Evolutionary conservation across 2,329 filamentous ascomycete genomes (phyloP).

Genomic region (Colletotrichum sp.): DNA sequence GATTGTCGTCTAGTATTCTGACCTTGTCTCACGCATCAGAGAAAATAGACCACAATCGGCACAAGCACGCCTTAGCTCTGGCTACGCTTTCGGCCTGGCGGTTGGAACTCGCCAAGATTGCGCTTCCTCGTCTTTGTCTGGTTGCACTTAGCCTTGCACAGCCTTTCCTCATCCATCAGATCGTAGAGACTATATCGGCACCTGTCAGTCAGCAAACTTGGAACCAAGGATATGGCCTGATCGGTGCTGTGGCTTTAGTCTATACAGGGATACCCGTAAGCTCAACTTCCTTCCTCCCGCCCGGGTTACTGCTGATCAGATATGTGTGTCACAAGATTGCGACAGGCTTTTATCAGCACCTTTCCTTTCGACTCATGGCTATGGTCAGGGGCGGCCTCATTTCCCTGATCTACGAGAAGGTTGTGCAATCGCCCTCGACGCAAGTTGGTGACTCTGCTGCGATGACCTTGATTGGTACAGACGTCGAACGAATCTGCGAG

Average conservation of each 20-base stretch:
- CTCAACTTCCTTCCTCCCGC: neutral
- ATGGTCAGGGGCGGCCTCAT: slow-evolving; percentile 30
- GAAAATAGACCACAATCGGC: neutral
- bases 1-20: neutral
- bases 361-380: slow-evolving; percentile 24
- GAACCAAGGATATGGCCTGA: slow-evolving; percentile 1
- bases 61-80: neutral
- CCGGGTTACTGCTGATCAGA: neutral
- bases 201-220: neutral
- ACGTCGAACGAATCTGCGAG: slow-evolving; percentile 27
- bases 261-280: slow-evolving; percentile 5
- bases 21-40: neutral
- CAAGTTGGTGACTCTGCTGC: slow-evolving; percentile 18
- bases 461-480: slow-evolving; percentile 29
- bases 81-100: neutral
- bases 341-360: slow-evolving; percentile 23
- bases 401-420: slow-evolving; percentile 24
- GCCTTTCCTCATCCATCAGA: neutral
- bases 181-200: neutral
- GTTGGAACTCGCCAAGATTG: neutral
- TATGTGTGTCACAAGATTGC: slow-evolving; percentile 9
- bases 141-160: neutral
- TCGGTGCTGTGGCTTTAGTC: neutral
- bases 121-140: neutral
- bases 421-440: neutral